phyloP scores from a whole-genome alignment of 2,329 filamentous ascomycete species.

The Arthrobotrys conoides region DNA sequence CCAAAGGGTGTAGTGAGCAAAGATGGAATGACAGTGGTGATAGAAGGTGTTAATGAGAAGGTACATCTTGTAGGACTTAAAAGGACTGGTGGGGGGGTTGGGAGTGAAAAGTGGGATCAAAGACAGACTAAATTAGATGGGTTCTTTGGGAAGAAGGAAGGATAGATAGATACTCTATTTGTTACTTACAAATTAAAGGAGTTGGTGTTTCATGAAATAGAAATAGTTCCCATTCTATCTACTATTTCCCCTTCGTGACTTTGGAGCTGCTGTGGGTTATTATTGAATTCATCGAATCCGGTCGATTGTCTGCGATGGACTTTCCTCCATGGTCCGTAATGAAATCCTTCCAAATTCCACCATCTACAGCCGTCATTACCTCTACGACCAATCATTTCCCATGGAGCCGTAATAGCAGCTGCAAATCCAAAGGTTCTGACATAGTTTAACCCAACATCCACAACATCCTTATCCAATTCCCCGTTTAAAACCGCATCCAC shows the following conservation, averaged over 20 bases:
- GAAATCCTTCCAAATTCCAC: not conserved
- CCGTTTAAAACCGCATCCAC: not conserved
- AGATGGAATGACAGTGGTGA: conserved; percentile 66
- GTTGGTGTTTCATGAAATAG: no score
- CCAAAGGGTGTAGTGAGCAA: conserved; percentile 33
- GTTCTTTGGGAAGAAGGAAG: conserved; percentile 74
- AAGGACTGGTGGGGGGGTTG: conserved; percentile 85
- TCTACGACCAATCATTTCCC: no score
- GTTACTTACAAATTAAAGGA: not conserved
- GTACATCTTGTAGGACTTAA: conserved; percentile 81
- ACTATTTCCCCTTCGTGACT: not conserved
- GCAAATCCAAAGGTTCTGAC: not conserved
- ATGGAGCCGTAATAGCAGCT: not conserved
- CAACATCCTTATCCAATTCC: not conserved
- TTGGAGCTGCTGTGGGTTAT: no score
- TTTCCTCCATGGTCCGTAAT: not conserved
- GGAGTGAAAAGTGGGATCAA: conserved; percentile 81
- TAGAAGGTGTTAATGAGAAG: conserved; percentile 77
- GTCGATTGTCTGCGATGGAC: not conserved
- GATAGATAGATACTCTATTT: not conserved
- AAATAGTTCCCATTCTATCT: not conserved
- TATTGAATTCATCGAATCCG: no score
- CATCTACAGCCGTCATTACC: not conserved
- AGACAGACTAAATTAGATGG: conserved; percentile 81
- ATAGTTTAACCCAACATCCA: not conserved